Percentiles rank a stretch among this genome's conserved stretches.
These are phyloP conservation scores for Pseudogymnoascus sp. DNA, from an alignment of 2,329 filamentous ascomycete species.

Conservation along the genomic window DNA sequence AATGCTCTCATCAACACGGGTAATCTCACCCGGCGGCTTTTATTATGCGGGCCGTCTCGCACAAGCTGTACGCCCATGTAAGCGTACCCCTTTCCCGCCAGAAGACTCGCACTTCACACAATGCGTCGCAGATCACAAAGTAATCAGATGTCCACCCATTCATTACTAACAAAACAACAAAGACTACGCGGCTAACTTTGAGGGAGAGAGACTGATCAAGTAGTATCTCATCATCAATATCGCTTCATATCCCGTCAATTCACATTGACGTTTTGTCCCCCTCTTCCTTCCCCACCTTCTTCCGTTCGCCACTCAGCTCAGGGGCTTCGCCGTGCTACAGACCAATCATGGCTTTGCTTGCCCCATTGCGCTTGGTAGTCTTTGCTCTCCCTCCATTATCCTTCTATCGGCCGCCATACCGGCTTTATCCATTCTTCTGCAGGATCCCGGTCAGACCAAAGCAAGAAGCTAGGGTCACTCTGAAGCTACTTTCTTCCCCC, in stretches of 20 bases:
- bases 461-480: neutral
- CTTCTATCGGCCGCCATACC: neutral
- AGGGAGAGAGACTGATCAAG: neutral
- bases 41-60: neutral
- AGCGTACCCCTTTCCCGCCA: neutral
- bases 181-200: slow-evolving; percentile 6
- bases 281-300: neutral
- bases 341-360: neutral
- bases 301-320: neutral
- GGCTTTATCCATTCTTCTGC: neutral
- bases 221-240: slow-evolving; percentile 1
- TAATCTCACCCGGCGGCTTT: neutral
- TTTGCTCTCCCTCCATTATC: neutral
- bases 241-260: neutral
- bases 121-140: neutral
- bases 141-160: slow-evolving; percentile 8
- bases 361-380: neutral
- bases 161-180: slow-evolving; percentile 8
- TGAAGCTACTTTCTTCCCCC: neutral
- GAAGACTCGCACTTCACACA: neutral
- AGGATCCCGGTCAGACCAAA: neutral
- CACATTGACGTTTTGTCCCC: neutral
- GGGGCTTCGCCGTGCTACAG: neutral
- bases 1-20: neutral
- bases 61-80: neutral